These are phyloP conservation scores for Mortierella sp. DNA, from an alignment of 371 early-diverging fungal species.

Conservation along the genomic window DNA sequence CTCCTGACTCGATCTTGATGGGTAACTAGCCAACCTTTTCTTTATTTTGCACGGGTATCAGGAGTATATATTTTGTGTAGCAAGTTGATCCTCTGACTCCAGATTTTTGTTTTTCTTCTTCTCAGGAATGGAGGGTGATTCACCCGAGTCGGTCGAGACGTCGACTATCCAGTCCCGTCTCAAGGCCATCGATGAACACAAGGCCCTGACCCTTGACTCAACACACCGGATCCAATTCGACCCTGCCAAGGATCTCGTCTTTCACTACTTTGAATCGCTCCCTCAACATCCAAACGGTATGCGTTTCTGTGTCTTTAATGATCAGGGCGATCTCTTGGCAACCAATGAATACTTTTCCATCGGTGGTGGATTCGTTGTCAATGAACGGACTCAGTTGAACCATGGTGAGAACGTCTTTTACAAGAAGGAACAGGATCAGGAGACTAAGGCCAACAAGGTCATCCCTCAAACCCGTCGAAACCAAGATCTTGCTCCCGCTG, in stretches of 20 bases:
- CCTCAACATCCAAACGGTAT: slow-evolving; percentile 97
- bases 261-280: slow-evolving; percentile 86
- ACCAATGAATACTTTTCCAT: slow-evolving; percentile 96
- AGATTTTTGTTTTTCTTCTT: too few relatives aligned
- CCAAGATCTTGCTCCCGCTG: slow-evolving; percentile 83
- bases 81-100: too few relatives aligned
- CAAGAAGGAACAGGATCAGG: slow-evolving; percentile 61
- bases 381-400: slow-evolving; percentile 83
- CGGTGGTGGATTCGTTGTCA: slow-evolving; percentile 97
- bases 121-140: slow-evolving; percentile 93
- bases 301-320: slow-evolving; percentile 90
- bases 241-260: slow-evolving; percentile 83
- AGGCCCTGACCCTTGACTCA: slow-evolving; percentile 79
- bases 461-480: slow-evolving; percentile 60
- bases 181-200: slow-evolving; percentile 75
- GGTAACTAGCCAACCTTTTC: slow-evolving; percentile 55
- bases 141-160: slow-evolving; percentile 91
- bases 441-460: slow-evolving; percentile 51
- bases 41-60: too few relatives aligned
- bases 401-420: slow-evolving; percentile 92
- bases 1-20: slow-evolving; percentile 91
- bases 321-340: slow-evolving; percentile 81
- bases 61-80: too few relatives aligned
- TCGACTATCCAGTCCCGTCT: slow-evolving; percentile 80
- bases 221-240: slow-evolving; percentile 83